A percentile compares a stretch with the other conserved stretches of the same genome.
phyloP scores from a whole-genome alignment of 257 asterid genomes.

The Ilex aquifolium region DNA sequence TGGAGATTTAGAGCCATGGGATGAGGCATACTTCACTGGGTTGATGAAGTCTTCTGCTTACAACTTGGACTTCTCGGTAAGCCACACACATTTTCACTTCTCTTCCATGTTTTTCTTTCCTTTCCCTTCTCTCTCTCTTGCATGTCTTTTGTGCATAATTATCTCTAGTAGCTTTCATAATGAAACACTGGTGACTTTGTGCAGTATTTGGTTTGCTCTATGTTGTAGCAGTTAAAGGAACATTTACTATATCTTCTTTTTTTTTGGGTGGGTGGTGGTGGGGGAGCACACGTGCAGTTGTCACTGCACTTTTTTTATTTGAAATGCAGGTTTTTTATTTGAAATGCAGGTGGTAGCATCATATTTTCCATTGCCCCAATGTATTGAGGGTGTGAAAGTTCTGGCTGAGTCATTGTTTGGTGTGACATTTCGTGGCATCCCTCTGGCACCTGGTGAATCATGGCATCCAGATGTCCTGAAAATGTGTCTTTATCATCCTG shows the following conservation, averaged over 20 bases:
- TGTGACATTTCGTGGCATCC: conserved; percentile 48
- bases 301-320: no score
- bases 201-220: no score
- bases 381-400: conserved; percentile 84
- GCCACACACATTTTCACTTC: conserved; percentile 12
- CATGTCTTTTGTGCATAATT: no score
- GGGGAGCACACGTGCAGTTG: no score
- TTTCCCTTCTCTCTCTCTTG: neutral
- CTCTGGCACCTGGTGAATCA: conserved; percentile 89
- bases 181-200: no score
- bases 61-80: conserved; percentile 73
- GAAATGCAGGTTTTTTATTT: conserved; percentile 31
- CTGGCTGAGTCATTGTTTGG: conserved; percentile 85
- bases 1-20: conserved; percentile 92
- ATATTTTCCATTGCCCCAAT: conserved; percentile 66
- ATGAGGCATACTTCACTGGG: conserved; percentile 76
- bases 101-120: neutral
- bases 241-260: no score
- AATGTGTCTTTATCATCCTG: conserved; percentile 69
- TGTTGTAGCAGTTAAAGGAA: neutral
- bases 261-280: no score
- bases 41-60: conserved; percentile 70
- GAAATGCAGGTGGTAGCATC: conserved; percentile 60
- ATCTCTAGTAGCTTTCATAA: no score
- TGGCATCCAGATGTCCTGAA: conserved; percentile 98